A percentile compares a stretch with the other conserved stretches of the same genome.
phyloP scores from a whole-genome alignment of 2,329 filamentous ascomycete genomes.

The Penicillium paneum region DNA sequence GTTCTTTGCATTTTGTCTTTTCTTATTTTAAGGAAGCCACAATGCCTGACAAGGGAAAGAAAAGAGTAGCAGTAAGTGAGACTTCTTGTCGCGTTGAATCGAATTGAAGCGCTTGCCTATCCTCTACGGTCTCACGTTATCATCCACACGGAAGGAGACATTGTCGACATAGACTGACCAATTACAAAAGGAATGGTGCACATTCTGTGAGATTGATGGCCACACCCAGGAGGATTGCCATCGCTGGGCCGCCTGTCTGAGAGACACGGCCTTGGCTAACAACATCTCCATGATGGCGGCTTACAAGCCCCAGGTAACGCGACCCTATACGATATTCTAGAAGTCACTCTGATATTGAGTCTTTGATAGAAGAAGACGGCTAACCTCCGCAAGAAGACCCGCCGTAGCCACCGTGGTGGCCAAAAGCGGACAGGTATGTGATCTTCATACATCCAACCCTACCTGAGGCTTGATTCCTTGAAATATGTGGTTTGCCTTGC shows the following conservation, averaged over 20 bases:
- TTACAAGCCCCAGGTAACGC: background rate
- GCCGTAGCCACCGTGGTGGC: background rate
- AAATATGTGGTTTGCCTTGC: background rate
- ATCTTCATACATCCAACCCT: background rate
- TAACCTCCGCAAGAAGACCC: background rate
- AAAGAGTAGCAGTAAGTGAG: background rate
- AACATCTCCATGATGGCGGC: background rate
- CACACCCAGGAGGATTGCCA: background rate
- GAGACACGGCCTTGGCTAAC: background rate
- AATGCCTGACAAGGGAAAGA: background rate
- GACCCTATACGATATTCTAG: background rate
- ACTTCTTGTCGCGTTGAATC: background rate
- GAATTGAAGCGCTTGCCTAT: background rate
- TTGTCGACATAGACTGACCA: background rate
- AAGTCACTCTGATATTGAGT: background rate
- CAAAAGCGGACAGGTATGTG: background rate
- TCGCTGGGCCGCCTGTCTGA: background rate
- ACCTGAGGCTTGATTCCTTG: background rate
- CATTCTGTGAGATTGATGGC: background rate
- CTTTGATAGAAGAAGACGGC: background rate
- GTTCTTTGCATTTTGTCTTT: background rate
- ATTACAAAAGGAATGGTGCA: background rate
- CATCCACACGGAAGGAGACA: no score
- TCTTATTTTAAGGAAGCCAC: background rate
- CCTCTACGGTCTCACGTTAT: background rate